phyloP scores from a whole-genome alignment of 2,329 filamentous ascomycete genomes.

The Madurella fahalii region DNA sequence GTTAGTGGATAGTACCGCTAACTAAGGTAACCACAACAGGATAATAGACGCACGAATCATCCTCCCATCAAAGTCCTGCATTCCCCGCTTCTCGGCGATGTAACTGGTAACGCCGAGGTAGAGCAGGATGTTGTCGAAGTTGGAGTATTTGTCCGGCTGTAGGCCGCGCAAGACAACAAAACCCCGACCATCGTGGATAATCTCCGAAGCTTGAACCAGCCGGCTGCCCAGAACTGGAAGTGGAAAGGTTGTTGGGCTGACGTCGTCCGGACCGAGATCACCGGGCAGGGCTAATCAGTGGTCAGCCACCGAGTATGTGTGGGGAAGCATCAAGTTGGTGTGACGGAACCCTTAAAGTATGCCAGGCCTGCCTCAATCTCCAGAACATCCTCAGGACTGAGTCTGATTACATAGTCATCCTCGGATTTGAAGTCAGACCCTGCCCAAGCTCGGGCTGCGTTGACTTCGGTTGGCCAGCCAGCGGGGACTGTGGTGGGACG shows the following conservation, averaged over 20 bases:
- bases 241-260: conserved; percentile 21
- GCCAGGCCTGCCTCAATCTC: conserved; percentile 24
- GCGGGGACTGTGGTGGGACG: conserved; percentile 22
- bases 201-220: conserved; percentile 15
- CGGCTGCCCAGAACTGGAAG: conserved; percentile 20
- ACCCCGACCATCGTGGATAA: conserved; percentile 30
- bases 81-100: conserved; percentile 38
- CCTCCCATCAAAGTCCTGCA: conserved; percentile 29
- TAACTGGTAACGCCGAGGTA: conserved; percentile 45
- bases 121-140: conserved; percentile 41
- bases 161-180: conserved; percentile 45
- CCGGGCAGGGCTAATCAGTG: not conserved
- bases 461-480: conserved; percentile 20
- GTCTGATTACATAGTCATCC: conserved; percentile 18
- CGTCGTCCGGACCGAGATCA: conserved; percentile 19
- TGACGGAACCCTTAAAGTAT: conserved; percentile 21
- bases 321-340: not conserved
- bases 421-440: conserved; percentile 22
- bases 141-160: conserved; percentile 37
- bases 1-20: not conserved
- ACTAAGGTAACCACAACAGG: not conserved
- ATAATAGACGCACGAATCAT: conserved; percentile 22
- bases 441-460: conserved; percentile 19
- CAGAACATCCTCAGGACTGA: conserved; percentile 19
- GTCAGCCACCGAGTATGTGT: not conserved